Evolutionary conservation across 768 basidiomycete genomes (phyloP), one percentile per base, ranked within the genome.

Genomic region (Candolleomyces efflorescens): DNA sequence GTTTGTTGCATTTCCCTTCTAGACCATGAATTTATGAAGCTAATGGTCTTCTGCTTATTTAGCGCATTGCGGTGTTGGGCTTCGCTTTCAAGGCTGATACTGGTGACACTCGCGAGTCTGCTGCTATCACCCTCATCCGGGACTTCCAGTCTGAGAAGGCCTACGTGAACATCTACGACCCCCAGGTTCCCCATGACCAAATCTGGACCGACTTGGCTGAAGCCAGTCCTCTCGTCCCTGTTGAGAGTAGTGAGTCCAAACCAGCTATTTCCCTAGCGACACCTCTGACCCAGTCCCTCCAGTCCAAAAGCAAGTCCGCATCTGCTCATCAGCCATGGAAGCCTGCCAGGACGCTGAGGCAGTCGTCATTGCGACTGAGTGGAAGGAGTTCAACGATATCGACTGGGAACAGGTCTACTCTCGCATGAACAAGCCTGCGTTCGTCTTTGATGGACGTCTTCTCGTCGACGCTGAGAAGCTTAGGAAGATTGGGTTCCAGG

Each of bases 1-100:
- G 91, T 90, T 58, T 20, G 78, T 65, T n/a, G 46, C n/a, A 12
- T 10, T 10, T 5, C n/a, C 52, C n/a, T 47, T n/a, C 24, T 50
- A 27, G 45, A 48, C 4, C 17, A 24, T 10, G 39, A 36, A 18
- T 39, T n/a, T 15, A 20, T 36, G 32, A 12, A 23, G 18, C 47
- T 62, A 43, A 37, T 63, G 46, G 44, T 50, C 49, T 17, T 54
- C 58, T 18, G 10, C 11, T 5, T 20, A 20, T 54, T 22, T 66
- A 82, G 94, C 86, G 86, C 67, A 95, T 99, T 66, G 92, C 97
- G 45, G 91, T 99, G 47, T 86, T 99, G 44, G 96, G 96, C 11
- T 99, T 98, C 72, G 97, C 96, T 3, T 98, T 98, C 87, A 98
- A 98, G 80, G 96, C 97, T 44, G 95, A 98, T 72, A 99, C 97